phyloP scores from a whole-genome alignment of 345 rosid species.

The Eucalyptus guilfoylei region DNA sequence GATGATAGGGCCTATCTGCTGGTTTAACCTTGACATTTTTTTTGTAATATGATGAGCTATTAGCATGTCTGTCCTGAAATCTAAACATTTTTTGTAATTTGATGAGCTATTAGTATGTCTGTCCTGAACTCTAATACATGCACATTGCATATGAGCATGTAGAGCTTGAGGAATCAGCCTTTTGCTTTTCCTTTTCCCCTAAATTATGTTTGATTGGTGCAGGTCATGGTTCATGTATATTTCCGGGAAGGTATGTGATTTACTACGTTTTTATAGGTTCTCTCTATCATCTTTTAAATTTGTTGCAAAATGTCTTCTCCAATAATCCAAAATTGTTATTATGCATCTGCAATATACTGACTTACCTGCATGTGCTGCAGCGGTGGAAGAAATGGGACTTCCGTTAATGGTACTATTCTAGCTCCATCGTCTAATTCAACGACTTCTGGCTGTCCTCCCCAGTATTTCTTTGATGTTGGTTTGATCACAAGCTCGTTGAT shows the following conservation, averaged over 20 bases:
- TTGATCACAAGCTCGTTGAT: conserved; percentile 33
- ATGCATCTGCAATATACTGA: neutral
- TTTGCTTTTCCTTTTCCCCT: neutral
- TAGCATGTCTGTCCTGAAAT: too few species aligned
- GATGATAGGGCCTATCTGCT: neutral
- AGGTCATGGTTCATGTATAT: conserved; percentile 75
- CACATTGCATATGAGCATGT: neutral
- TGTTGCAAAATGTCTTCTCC: neutral
- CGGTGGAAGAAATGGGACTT: conserved; percentile 57
- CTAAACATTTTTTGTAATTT: neutral
- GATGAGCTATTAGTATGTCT: neutral
- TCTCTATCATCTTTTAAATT: neutral
- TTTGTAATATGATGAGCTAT: too few species aligned
- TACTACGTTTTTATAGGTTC: neutral
- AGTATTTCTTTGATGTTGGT: conserved; percentile 4
- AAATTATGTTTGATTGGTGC: conserved; percentile 1
- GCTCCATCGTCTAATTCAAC: conserved; percentile 75
- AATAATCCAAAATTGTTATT: neutral
- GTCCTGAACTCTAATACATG: neutral
- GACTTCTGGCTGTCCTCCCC: conserved; percentile 33
- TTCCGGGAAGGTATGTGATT: conserved; percentile 9
- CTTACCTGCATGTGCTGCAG: conserved; percentile 18
- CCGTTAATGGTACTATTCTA: conserved; percentile 40
- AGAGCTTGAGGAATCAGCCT: neutral
- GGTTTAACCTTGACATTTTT: neutral